phyloP scores from a whole-genome alignment of 805 yeast species.

The Peterozyma toletana region DNA sequence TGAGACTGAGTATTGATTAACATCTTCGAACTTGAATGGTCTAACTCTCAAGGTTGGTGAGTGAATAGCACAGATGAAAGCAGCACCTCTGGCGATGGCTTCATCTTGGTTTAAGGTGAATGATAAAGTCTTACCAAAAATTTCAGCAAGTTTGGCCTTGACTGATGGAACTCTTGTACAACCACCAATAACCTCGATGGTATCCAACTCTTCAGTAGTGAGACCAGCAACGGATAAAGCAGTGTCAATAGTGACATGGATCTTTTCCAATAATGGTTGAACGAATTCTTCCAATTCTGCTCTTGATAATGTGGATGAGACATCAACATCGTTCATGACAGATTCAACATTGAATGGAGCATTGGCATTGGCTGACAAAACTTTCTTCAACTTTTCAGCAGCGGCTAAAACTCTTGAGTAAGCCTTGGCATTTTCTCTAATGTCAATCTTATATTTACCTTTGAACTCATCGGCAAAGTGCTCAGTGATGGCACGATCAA shows the following conservation, averaged over 20 bases:
- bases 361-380: slow-evolving; percentile 87
- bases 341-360: slow-evolving; percentile 96
- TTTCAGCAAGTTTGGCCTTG: slow-evolving; percentile 71
- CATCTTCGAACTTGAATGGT: slow-evolving; percentile 97
- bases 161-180: slow-evolving; percentile 95
- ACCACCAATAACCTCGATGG: slow-evolving; percentile 96
- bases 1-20: slow-evolving; percentile 86
- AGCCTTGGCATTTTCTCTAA: slow-evolving; percentile 88
- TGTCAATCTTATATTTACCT: slow-evolving; percentile 88
- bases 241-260: slow-evolving; percentile 67
- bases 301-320: slow-evolving; percentile 80
- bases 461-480: slow-evolving; percentile 92
- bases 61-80: slow-evolving; percentile 97
- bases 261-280: slow-evolving; percentile 70
- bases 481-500: slow-evolving; percentile 89
- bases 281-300: slow-evolving; percentile 90
- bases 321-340: slow-evolving; percentile 95
- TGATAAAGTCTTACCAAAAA: slow-evolving; percentile 80
- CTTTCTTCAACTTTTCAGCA: slow-evolving; percentile 91
- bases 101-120: slow-evolving; percentile 98
- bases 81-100: slow-evolving; percentile 98
- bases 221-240: slow-evolving; percentile 82
- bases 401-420: slow-evolving; percentile 87
- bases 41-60: slow-evolving; percentile 98
- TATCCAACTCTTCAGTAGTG: slow-evolving; percentile 67